Percentiles rank a stretch among this genome's conserved stretches.
Conservation (phyloP, 352 stramenopile genomes). For the Phytophthora multivora region DNA sequence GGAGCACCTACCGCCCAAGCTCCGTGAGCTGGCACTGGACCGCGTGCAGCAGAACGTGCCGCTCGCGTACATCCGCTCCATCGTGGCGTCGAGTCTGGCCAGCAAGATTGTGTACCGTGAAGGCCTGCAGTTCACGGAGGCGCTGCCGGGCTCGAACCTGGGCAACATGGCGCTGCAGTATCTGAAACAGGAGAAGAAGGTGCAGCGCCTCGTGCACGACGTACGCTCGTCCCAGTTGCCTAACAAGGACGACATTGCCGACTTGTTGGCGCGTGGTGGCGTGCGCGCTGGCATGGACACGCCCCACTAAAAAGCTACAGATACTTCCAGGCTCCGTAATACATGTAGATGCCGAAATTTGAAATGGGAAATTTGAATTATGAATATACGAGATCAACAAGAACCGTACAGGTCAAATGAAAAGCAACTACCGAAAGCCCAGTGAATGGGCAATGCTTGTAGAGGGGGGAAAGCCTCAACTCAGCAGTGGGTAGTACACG, state of each 20-base stretch:
- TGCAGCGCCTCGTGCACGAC: slow-evolving; percentile 84
- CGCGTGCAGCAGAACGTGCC: slow-evolving; percentile 93
- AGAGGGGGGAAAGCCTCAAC: not conserved
- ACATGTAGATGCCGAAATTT: no score
- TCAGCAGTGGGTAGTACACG: not conserved
- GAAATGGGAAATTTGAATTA: not conserved
- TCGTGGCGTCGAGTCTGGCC: slow-evolving; percentile 95
- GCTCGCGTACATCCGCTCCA: slow-evolving; percentile 96
- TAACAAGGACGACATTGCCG: slow-evolving; percentile 72
- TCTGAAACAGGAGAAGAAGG: slow-evolving; percentile 95
- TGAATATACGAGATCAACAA: not conserved
- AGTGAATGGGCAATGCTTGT: not conserved
- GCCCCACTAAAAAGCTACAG: slow-evolving; percentile 7
- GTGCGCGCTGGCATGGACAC: slow-evolving; percentile 68
- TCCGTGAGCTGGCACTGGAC: slow-evolving; percentile 94
- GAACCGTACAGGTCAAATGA: slow-evolving; percentile 2
- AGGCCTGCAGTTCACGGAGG: slow-evolving; percentile 95
- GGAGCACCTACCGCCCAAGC: slow-evolving; percentile 93
- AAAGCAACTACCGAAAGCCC: not conserved
- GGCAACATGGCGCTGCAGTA: slow-evolving; percentile 93
- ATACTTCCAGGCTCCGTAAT: not conserved
- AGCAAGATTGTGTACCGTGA: slow-evolving; percentile 99
- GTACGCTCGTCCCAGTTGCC: slow-evolving; percentile 54
- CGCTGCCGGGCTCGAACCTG: slow-evolving; percentile 91
- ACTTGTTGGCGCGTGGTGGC: slow-evolving; percentile 74